Evolutionary conservation across 2,329 filamentous ascomycete genomes (phyloP).

Genomic region (Xylariaceae sp.): DNA sequence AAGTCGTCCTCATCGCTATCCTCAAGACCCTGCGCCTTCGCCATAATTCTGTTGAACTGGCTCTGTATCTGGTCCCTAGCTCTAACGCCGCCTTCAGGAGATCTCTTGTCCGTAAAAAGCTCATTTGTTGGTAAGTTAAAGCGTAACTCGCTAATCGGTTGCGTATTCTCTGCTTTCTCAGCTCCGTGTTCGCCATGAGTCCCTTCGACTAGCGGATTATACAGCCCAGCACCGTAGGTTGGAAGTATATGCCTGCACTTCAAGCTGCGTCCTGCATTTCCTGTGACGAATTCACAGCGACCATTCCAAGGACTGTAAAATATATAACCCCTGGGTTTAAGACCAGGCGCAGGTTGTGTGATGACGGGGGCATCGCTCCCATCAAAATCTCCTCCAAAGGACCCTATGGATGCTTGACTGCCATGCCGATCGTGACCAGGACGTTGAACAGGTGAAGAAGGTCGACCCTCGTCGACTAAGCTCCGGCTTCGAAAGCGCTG

Average conservation of each 20-base stretch:
- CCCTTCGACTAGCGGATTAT: constrained; percentile 52
- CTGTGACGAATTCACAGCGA: constrained; percentile 83
- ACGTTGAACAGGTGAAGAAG: constrained; percentile 36
- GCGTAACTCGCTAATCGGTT: constrained; percentile 77
- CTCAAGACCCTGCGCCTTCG: constrained; percentile 43
- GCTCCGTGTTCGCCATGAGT: constrained; percentile 41
- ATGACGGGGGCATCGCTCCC: constrained; percentile 41
- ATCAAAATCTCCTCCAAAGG: constrained; percentile 40
- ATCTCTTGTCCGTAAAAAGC: constrained; percentile 47
- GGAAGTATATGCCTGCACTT: constrained; percentile 76
- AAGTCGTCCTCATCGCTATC: constrained; percentile 45
- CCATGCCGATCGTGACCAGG: constrained; percentile 39
- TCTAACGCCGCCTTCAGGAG: constrained; percentile 44
- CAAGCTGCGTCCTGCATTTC: constrained; percentile 74
- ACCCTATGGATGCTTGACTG: constrained; percentile 45
- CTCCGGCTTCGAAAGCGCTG: constrained; percentile 50
- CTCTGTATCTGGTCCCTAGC: constrained; percentile 48
- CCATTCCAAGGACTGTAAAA: constrained; percentile 89
- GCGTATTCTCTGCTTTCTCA: constrained; percentile 34
- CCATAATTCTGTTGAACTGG: constrained; percentile 37
- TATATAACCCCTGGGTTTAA: constrained; percentile 69
- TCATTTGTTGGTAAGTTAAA: constrained; percentile 80
- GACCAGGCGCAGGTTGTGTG: constrained; percentile 52
- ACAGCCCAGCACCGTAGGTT: constrained; percentile 43
- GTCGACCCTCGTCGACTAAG: constrained; percentile 38